Conservation (phyloP, 352 stramenopile genomes). For the Phytophthora aleatoria region DNA sequence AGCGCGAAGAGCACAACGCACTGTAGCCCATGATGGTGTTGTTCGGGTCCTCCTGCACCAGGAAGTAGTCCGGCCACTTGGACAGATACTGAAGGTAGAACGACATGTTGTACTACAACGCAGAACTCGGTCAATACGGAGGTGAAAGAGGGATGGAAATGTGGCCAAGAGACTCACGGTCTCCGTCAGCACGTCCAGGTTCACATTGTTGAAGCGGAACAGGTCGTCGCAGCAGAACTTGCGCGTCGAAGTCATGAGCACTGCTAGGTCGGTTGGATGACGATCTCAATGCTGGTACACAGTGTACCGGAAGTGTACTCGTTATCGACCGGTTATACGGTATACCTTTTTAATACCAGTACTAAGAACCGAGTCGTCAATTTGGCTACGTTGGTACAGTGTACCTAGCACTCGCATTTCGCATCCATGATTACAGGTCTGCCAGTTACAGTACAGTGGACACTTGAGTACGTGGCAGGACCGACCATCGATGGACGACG, state of each 20-base stretch:
- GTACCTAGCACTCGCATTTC: not conserved
- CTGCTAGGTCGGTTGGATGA: constrained; percentile 1
- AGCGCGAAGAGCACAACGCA: constrained; percentile 27
- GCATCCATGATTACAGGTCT: no score
- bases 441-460: not conserved
- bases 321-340: no score
- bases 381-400: not conserved
- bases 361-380: no score
- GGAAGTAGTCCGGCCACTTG: constrained; percentile 97
- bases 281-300: not conserved
- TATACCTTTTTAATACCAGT: no score
- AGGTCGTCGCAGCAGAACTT: constrained; percentile 97
- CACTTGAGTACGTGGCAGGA: constrained; percentile 10
- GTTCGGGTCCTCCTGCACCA: constrained; percentile 93
- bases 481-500: constrained; percentile 24
- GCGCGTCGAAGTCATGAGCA: constrained; percentile 93
- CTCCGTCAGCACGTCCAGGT: constrained; percentile 96
- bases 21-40: constrained; percentile 96
- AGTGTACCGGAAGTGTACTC: no score
- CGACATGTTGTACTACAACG: constrained; percentile 92
- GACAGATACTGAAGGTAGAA: constrained; percentile 98
- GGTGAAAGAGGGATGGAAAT: not conserved
- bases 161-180: constrained; percentile 61
- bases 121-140: constrained; percentile 20
- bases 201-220: constrained; percentile 99